Base-by-base conservation (phyloP, 2,329 filamentous ascomycete genomes). In the Cladosporium sp. region DNA sequence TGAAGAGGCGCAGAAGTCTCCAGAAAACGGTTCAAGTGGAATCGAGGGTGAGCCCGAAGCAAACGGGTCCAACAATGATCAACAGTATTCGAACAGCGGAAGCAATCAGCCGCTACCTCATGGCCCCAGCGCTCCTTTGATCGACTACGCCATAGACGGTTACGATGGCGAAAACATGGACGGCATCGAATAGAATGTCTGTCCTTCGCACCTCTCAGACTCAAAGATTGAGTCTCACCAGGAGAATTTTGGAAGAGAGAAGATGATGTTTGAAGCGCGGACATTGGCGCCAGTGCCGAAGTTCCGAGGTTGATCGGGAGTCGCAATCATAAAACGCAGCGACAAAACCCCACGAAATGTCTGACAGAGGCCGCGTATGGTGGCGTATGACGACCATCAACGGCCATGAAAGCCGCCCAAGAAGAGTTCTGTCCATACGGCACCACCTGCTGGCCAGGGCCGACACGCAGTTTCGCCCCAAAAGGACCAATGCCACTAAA, bases 111-210 rank as follows among this genome's bases (percentile, higher is more conserved):
- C 24, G 15, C 28, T 49, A 4, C 47, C 11, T 24, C 21, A 21
- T 26, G 47, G 11, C n/a, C 47, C n/a, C n/a, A 24, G n/a, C 34
- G 34, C 34, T 38, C 47, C 24, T 11, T 4, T 49, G 26, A 28
- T 30, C 12, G 51, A 30, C 28, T 15, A 30, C 24, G 51, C 24
- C 26, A 3, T 32, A 26, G 51, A 32, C 11, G 51, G 51, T 21
- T 54, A 54, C 26, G 51, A 54, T 18, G 51, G 51, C 51, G 51
- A 54, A 26, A 32, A 32, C 51, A n/a, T 15, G 26, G 51, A 54
- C 15, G 51, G 24, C 26, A 54, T 54, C 51, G 51, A 54, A 18
- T 54, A n/a, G 26, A 32, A 4, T 3, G 21, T 11, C 44, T n/a
- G 8, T n/a, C 44, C 3, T 2, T 21, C 8, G 44, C 44, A 11